A percentile compares a stretch with the other conserved stretches of the same genome.
Conservation (phyloP, 768 basidiomycete species). For the Mrakia blollopis region DNA sequence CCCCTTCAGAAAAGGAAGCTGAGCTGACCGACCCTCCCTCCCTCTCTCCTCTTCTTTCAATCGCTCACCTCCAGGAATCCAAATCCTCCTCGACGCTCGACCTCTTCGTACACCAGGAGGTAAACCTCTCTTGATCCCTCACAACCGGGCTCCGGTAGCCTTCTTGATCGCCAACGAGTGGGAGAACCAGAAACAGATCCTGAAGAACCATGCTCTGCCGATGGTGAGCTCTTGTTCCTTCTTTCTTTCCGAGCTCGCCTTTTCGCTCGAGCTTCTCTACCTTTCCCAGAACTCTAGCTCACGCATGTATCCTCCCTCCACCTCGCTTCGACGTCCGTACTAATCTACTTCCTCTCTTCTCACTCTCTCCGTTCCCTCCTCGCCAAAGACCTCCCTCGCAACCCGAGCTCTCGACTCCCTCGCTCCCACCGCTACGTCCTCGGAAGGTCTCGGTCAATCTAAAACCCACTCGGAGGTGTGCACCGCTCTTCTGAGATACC, state of each 20-base stretch:
- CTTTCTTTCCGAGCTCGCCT: background rate
- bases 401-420: slow-evolving; percentile 74
- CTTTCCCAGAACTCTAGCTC: background rate
- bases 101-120: slow-evolving; percentile 84
- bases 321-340: background rate
- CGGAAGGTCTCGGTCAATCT: slow-evolving; percentile 2
- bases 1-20: too few species aligned
- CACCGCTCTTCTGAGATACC: slow-evolving; percentile 67
- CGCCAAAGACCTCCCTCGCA: slow-evolving; percentile 90
- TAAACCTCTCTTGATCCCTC: slow-evolving; percentile 66
- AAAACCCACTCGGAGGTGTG: slow-evolving; percentile 57
- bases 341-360: background rate
- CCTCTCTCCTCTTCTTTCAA: background rate
- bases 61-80: slow-evolving; percentile 40
- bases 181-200: slow-evolving; percentile 79
- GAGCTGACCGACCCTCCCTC: background rate
- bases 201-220: slow-evolving; percentile 87
- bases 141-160: slow-evolving; percentile 65
- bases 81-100: slow-evolving; percentile 73
- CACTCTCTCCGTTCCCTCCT: background rate
- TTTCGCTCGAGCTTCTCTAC: background rate
- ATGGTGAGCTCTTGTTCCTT: slow-evolving; percentile 53
- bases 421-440: background rate
- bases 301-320: background rate
- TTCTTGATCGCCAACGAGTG: slow-evolving; percentile 89